Evolutionary conservation across 805 yeast species (phyloP).

Genomic region (Candida tammaniensis): DNA sequence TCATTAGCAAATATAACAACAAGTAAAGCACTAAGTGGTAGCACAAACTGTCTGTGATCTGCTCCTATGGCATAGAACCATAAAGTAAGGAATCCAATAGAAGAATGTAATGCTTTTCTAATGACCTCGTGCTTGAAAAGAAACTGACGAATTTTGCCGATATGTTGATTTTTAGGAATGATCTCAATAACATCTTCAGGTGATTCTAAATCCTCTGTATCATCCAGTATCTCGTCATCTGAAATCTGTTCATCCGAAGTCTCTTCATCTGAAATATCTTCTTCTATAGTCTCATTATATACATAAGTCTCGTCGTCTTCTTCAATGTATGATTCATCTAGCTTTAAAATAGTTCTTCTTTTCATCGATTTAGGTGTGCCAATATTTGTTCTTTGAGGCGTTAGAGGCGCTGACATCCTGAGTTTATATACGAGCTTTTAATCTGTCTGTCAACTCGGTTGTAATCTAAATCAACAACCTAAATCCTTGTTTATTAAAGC

Average conservation of each 20-base stretch:
- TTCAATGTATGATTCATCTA: slow-evolving; percentile 31
- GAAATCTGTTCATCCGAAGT: slow-evolving; percentile 2
- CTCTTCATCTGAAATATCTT: slow-evolving; percentile 6
- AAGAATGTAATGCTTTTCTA: slow-evolving; percentile 82
- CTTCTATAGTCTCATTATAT: slow-evolving; percentile 17
- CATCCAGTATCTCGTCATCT: slow-evolving; percentile 1
- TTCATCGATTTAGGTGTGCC: slow-evolving; percentile 14
- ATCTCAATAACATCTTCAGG: background rate
- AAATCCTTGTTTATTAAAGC: too few species aligned
- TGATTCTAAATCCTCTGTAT: too few species aligned
- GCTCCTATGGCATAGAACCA: slow-evolving; percentile 66
- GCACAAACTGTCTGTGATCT: slow-evolving; percentile 53
- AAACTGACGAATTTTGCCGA: slow-evolving; percentile 5
- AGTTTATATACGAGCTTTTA: too few species aligned
- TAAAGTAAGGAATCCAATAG: slow-evolving; percentile 81
- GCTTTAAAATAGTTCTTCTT: slow-evolving; percentile 17
- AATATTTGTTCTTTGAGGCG: background rate
- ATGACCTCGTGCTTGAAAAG: slow-evolving; percentile 75
- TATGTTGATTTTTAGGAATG: background rate
- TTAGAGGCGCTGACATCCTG: too few species aligned
- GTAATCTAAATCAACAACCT: too few species aligned
- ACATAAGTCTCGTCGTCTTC: slow-evolving; percentile 39
- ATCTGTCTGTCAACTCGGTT: too few species aligned
- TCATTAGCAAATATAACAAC: slow-evolving; percentile 60
- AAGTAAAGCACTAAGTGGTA: slow-evolving; percentile 57